These are phyloP conservation scores for Rhizopogon sp. DNA, from an alignment of 768 basidiomycete species.

Conservation along the genomic window DNA sequence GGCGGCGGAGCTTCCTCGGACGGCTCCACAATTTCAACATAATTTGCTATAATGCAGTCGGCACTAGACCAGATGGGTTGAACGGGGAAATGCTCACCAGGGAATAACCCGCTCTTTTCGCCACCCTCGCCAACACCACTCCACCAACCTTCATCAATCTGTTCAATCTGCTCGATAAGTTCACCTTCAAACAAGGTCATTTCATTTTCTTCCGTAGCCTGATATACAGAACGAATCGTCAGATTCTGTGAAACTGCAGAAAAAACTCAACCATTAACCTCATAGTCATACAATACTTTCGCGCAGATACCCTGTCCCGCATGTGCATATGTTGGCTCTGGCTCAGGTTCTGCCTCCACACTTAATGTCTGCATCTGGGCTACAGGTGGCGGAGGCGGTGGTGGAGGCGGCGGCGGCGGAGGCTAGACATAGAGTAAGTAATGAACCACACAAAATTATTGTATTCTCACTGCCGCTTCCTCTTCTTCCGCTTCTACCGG, in stretches of 20 bases:
- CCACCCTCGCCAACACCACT: constrained; percentile 66
- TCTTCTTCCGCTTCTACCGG: constrained; percentile 15
- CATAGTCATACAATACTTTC: constrained; percentile 77
- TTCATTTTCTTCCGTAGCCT: constrained; percentile 87
- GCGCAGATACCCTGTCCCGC: constrained; percentile 54
- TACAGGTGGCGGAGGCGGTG: constrained; percentile 40
- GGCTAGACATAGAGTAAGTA: constrained; percentile 14
- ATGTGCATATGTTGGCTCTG: constrained; percentile 24
- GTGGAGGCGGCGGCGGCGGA: constrained; percentile 37
- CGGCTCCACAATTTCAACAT: constrained; percentile 71
- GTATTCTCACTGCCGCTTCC: constrained; percentile 5
- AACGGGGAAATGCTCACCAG: constrained; percentile 41
- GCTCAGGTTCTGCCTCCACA: constrained; percentile 31
- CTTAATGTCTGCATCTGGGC: constrained; percentile 23
- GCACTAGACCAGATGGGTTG: not conserved
- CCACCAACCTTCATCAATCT: constrained; percentile 93
- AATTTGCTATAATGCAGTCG: constrained; percentile 56
- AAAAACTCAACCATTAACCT: constrained; percentile 30
- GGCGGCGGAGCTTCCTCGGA: constrained; percentile 48
- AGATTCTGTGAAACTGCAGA: not conserved
- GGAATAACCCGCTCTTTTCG: constrained; percentile 74
- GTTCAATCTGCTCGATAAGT: constrained; percentile 74
- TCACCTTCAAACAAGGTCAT: constrained; percentile 78
- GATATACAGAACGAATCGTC: not conserved
- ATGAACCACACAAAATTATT: not conserved